Evolutionary conservation across 768 basidiomycete species (phyloP).

Genomic region (Lactarius sanguifluus): DNA sequence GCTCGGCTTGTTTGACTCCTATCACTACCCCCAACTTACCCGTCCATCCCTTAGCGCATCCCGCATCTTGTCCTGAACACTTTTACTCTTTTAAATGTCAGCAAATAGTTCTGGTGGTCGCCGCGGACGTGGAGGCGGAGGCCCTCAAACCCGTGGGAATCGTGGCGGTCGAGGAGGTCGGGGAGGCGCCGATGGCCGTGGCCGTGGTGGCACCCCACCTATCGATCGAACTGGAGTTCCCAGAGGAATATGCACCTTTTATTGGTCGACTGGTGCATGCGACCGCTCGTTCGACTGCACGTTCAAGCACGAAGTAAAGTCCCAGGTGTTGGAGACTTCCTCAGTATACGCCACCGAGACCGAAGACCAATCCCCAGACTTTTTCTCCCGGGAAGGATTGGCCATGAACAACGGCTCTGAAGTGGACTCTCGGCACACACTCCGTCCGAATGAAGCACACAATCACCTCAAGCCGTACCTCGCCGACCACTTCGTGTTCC

Average conservation of each 20-base stretch:
- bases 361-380: slow-evolving; percentile 27
- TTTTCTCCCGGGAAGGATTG: slow-evolving; percentile 31
- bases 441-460: slow-evolving; percentile 33
- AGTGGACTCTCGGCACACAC: slow-evolving; percentile 16
- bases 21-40: too few relatives aligned
- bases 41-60: too few relatives aligned
- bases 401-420: slow-evolving; percentile 28
- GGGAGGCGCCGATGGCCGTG: slow-evolving; percentile 28
- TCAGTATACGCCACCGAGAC: not conserved
- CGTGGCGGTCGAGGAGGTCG: slow-evolving; percentile 25
- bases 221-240: slow-evolving; percentile 26
- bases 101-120: slow-evolving; percentile 3
- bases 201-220: slow-evolving; percentile 13
- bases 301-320: slow-evolving; percentile 32
- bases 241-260: slow-evolving; percentile 34
- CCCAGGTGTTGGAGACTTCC: slow-evolving; percentile 7
- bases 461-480: slow-evolving; percentile 34
- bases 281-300: slow-evolving; percentile 33
- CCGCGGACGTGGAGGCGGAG: slow-evolving; percentile 13
- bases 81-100: slow-evolving; percentile 7
- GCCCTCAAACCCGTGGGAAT: slow-evolving; percentile 4
- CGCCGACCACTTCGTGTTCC: slow-evolving; percentile 32
- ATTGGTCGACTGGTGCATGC: slow-evolving; percentile 36
- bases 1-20: too few relatives aligned
- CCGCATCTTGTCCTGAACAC: not conserved